Base-by-base conservation (phyloP, 2,329 filamentous ascomycete species). In the Ramularia endophylla region DNA sequence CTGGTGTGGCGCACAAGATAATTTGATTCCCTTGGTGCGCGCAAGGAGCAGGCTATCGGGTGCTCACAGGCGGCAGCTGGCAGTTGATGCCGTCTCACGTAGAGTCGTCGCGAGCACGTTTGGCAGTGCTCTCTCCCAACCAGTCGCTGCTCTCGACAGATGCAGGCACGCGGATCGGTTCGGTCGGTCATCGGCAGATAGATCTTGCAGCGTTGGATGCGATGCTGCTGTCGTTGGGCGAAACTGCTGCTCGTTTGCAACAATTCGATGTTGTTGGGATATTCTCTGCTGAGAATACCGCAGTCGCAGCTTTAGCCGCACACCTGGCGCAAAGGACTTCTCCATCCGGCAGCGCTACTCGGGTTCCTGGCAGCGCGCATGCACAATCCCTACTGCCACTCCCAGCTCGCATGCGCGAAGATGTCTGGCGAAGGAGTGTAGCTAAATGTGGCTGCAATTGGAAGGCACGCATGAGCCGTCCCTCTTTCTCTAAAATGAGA, bases 21-120 rank as follows among this genome's bases (percentile, higher is more conserved):
- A 47, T 47, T 47, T 47, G 43, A 40, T 36, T 36, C 43, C 29
- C 29, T 32, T 27, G 40, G 22, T 34, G 38, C 35, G 39, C 37
- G 46, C 43, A 48, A 46, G 46, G 43, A 43, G 37, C 38, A 27
- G 27, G 17, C 38, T 38, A 12, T 32, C 45, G 45, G 41, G 41
- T 45, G 37, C n/a, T n/a, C n/a, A n/a, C n/a, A n/a, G n/a, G 29
- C 20, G 36, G 38, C 45, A 44, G 45, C n/a, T 36, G 20, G 20
- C 37, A 38, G 37, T 30, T 9, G 37, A 37, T 32, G 27, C 8
- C 33, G 45, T 47, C 41, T 44, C 45, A 43, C 41, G 36, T 47
- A 39, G 35, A 47, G 11, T 25, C 22, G n/a, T n/a, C n/a, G n/a
- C n/a, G n/a, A n/a, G n/a, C n/a, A n/a, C n/a, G n/a, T n/a, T n/a